phyloP scores from a whole-genome alignment of 2,329 filamentous ascomycete genomes.

The Fusarium caatingaense region DNA sequence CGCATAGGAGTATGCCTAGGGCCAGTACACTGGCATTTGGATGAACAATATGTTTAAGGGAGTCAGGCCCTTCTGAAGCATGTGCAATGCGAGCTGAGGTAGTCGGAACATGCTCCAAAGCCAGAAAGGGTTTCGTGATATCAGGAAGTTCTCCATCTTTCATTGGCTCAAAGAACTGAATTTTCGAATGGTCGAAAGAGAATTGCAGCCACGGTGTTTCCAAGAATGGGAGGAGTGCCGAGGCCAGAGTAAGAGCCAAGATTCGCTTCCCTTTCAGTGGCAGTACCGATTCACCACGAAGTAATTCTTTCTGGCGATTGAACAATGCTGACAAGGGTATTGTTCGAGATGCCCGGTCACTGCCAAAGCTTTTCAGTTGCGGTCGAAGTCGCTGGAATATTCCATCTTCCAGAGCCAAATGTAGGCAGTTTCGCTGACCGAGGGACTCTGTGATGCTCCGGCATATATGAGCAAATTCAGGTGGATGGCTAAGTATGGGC shows the following conservation, averaged over 20 bases:
- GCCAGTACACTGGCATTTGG: neutral
- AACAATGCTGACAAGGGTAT: neutral
- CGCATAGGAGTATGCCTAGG: neutral
- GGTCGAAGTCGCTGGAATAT: neutral
- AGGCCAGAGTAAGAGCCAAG: neutral
- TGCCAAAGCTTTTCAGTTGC: neutral
- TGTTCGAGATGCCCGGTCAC: neutral
- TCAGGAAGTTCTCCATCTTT: neutral
- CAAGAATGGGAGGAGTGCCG: neutral
- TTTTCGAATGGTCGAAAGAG: neutral
- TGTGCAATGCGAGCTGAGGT: no score
- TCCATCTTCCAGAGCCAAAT: neutral
- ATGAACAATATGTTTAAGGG: neutral
- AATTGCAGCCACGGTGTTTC: constrained; percentile 4
- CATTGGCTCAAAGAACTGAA: constrained; percentile 2
- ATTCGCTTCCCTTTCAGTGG: neutral
- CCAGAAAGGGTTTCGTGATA: constrained; percentile 6
- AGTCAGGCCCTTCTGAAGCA: no score
- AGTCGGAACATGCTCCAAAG: neutral
- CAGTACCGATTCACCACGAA: neutral
- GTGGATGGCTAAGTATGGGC: neutral
- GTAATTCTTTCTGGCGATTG: neutral
- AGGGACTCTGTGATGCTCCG: neutral
- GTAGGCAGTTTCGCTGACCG: neutral
- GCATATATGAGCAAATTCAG: neutral